phyloP scores from a whole-genome alignment of 2,329 filamentous ascomycete species.

The Botryotinia calthae region DNA sequence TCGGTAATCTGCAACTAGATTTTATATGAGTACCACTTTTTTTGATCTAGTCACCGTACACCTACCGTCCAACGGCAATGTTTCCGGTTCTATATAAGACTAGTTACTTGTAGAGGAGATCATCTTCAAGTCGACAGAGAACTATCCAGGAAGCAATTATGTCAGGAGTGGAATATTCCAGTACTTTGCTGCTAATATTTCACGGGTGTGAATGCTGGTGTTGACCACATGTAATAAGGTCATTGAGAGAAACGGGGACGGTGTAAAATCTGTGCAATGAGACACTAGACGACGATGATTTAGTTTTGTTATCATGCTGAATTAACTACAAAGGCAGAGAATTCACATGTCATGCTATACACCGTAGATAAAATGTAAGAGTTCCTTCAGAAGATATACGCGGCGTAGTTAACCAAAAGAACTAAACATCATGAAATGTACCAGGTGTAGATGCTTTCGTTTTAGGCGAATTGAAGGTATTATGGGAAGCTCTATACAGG shows the following conservation, averaged over 20 bases:
- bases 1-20: fast-evolving
- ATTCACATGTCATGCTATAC: background rate
- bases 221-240: too few relatives aligned
- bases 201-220: fast-evolving
- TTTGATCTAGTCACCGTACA: too few relatives aligned
- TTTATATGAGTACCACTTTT: too few relatives aligned
- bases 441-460: background rate
- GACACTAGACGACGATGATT: background rate
- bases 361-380: background rate
- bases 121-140: too few relatives aligned
- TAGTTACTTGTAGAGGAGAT: too few relatives aligned
- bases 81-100: too few relatives aligned
- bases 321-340: background rate
- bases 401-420: fast-evolving
- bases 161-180: too few relatives aligned
- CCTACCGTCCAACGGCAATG: too few relatives aligned
- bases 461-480: background rate
- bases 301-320: background rate
- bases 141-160: too few relatives aligned
- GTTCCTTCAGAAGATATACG: background rate
- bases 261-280: background rate
- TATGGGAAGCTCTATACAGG: fast-evolving
- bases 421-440: background rate
- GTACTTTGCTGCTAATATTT: too few relatives aligned
- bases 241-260: too few relatives aligned